A percentile compares a stretch with the other conserved stretches of the same genome.
Evolutionary conservation across 2,329 filamentous ascomycete genomes (phyloP).

Genomic region (Monosporascus sp.): DNA sequence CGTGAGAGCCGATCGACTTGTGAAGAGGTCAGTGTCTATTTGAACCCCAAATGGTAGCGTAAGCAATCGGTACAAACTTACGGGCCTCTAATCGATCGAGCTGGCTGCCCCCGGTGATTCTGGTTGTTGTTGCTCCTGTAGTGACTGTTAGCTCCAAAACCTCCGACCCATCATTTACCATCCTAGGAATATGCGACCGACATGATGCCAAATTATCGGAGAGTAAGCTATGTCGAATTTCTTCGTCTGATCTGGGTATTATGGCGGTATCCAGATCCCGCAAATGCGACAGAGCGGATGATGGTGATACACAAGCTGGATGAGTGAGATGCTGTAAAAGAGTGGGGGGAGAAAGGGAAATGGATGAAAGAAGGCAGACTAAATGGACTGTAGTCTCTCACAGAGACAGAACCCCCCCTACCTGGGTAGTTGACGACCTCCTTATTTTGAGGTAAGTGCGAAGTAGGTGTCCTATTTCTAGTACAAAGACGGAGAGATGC

Average conservation of each 20-base stretch:
- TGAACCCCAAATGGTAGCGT: background rate
- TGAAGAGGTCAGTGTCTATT: background rate
- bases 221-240: background rate
- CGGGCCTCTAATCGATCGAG: conserved; percentile 20
- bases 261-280: too few relatives aligned
- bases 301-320: background rate
- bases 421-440: too few relatives aligned
- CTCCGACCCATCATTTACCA: background rate
- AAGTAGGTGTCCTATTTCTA: too few relatives aligned
- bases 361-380: background rate
- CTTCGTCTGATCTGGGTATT: background rate
- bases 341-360: background rate
- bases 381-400: too few relatives aligned
- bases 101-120: conserved; percentile 5
- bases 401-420: too few relatives aligned
- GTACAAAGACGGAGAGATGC: background rate
- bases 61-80: conserved; percentile 1
- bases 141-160: conserved; percentile 4
- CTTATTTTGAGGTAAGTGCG: too few relatives aligned
- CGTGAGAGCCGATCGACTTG: conserved; percentile 22
- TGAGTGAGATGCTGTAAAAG: background rate
- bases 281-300: too few relatives aligned
- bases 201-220: conserved; percentile 8
- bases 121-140: conserved; percentile 12
- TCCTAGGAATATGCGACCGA: conserved; percentile 3